Base-by-base conservation (phyloP, 2,329 filamentous ascomycete genomes). In the Hymenoscyphus fraxineus region DNA sequence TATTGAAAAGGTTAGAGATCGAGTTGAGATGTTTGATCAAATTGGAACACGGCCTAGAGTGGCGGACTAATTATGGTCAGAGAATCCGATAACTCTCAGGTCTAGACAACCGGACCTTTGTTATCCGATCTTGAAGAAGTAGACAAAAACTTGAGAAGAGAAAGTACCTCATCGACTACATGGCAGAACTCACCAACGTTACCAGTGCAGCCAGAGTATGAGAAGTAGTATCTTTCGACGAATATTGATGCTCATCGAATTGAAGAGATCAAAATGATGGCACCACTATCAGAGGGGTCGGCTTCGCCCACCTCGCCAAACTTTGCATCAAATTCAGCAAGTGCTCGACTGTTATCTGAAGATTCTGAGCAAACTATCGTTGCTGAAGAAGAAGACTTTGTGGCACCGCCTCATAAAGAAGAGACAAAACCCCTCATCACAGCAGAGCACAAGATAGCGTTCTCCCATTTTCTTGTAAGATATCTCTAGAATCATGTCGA, bases 391-490 rank as follows among this genome's bases (percentile, higher is more conserved):
- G 41, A 60, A 54, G 32, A 59, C 2, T 2, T 15, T 7, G 41
- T 16, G 2, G 57, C 7, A 13, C 22, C 13, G 5, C 22, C 64
- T 15, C 19, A 15, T 15, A 58, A 65, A 39, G 59, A 64, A 27
- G 47, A 64, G n/a, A 64, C 64, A 44, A 61, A 64, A 6, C 12
- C 35, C 40, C 61, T 63, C 32, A 65, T 60, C 58, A 63, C 32
- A n/a, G 62, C 62, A 1, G 65, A 63, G 31, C 59, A 63, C 15
- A 57, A 65, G 40, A 62, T 60, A 51, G 59, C 64, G 10, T 63
- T 65, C 55, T 62, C 63, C 12, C 65, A 67, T 60, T 67, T 67
- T 54, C 10, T 64, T 38, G 66, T 63, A 51, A 64, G 58, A 59
- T 13, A 57, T 56, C 22, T 19, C 16, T 12, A 54, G 51, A n/a